A percentile compares a stretch with the other conserved stretches of the same genome.
phyloP scores from a whole-genome alignment of 352 stramenopile species.

The Globisporangium okanoganense region DNA sequence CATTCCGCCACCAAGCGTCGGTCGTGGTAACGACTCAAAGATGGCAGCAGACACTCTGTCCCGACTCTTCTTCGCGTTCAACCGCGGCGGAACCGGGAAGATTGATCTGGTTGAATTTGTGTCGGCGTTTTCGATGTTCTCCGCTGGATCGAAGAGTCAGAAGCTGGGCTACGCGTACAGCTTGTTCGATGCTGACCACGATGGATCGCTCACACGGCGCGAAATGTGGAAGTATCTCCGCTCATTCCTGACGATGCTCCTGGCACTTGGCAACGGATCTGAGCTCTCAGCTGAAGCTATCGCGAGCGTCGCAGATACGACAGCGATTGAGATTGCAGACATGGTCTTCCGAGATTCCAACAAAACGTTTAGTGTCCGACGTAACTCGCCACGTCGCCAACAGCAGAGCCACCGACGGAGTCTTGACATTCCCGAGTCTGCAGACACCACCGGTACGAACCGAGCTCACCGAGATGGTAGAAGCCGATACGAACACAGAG shows the following conservation, averaged over 20 bases:
- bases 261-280: slow-evolving; percentile 90
- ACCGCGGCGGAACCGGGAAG: slow-evolving; percentile 76
- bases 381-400: slow-evolving; percentile 23
- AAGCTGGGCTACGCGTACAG: slow-evolving; percentile 91
- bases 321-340: slow-evolving; percentile 78
- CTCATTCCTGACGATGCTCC: slow-evolving; percentile 93
- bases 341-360: slow-evolving; percentile 82
- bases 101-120: slow-evolving; percentile 91
- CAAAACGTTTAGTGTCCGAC: slow-evolving; percentile 67
- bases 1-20: slow-evolving; percentile 54
- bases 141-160: slow-evolving; percentile 93
- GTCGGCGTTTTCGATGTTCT: slow-evolving; percentile 92
- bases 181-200: slow-evolving; percentile 90
- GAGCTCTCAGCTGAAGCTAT: slow-evolving; percentile 81
- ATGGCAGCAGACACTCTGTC: slow-evolving; percentile 75
- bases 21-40: slow-evolving; percentile 62
- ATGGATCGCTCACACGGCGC: slow-evolving; percentile 86
- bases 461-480: slow-evolving; percentile 22
- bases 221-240: slow-evolving; percentile 92
- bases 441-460: slow-evolving; percentile 29
- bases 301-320: slow-evolving; percentile 72
- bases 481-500: slow-evolving; percentile 63
- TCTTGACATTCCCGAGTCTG: slow-evolving; percentile 49
- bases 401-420: slow-evolving; percentile 44
- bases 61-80: slow-evolving; percentile 85